Base-by-base conservation (phyloP, 352 stramenopile genomes). In the Phytophthora melonis region DNA sequence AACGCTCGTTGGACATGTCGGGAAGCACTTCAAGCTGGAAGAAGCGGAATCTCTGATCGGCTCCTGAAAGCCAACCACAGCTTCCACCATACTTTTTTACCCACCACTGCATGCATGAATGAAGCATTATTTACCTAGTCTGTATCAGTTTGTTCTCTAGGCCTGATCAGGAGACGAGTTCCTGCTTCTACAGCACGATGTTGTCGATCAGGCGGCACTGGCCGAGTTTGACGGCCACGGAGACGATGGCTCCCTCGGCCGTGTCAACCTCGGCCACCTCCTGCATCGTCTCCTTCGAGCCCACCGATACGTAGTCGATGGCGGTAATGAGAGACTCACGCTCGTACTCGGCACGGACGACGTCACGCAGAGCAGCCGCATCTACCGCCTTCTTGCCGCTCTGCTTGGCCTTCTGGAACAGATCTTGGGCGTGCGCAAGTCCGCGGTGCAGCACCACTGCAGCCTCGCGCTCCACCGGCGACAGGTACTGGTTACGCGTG, bases 401-500 rank as follows among this genome's bases (percentile, higher is more conserved):
- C 7, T 75, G 64, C 23, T 74, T 74, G 19, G 61, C 49, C 4
- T 67, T 68, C 32, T 83, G 64, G 61, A 90, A 94, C 47, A 87
- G 9, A 7, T 87, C 64, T 54, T 85, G 79, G 0, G 90, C 91
- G 18, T 70, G 74, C 13, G 50, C 41, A 45, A 95, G 80, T 58
- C 95, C 95, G 13, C 84, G 68, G 69, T 98, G 97, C 10, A 99
- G 73, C 45, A 99, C 83, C 14, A 83, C 79, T 3, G 98, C 97
- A 1, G 88, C 93, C 10, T 78, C 55, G 49, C 97, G 87, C 79
- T 99, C 97, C 13, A 94, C 84, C 1, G 75, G 13, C 1, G 76
- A 94, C 61, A 99, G 85, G 80, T 99, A 99, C 55, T 98, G 97
- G 86, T 99, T 99, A 43, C 98, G 91, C 60, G 95, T 99, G 16